A percentile compares a stretch with the other conserved stretches of the same genome.
These are phyloP conservation scores for Ajuga chamaepitys DNA, from an alignment of 257 asterid genomes.

Conservation along the genomic window DNA sequence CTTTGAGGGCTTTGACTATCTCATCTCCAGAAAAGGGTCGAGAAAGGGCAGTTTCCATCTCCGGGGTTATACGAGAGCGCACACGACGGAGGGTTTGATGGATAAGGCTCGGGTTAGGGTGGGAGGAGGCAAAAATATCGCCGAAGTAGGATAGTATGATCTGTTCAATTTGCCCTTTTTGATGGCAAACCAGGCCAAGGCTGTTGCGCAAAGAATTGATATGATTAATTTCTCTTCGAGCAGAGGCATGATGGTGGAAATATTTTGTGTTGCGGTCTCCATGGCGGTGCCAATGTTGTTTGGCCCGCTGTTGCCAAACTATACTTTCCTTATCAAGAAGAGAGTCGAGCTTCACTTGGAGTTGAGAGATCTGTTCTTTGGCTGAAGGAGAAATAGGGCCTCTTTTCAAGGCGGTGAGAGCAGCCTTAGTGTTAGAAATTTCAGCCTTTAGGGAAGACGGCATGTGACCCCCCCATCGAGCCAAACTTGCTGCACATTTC, in stretches of 20 bases:
- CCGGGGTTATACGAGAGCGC: not conserved
- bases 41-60: too few relatives aligned
- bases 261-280: not conserved
- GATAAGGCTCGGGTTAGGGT: not conserved
- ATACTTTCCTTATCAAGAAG: too few relatives aligned
- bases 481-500: too few relatives aligned
- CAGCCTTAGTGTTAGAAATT: too few relatives aligned
- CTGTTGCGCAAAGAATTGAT: not conserved
- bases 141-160: not conserved
- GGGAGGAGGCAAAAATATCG: not conserved
- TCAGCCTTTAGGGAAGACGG: too few relatives aligned
- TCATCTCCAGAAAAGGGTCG: not conserved
- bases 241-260: too few relatives aligned
- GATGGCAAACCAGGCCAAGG: not conserved
- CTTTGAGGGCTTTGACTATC: not conserved
- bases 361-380: too few relatives aligned
- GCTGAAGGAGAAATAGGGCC: too few relatives aligned
- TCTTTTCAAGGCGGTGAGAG: too few relatives aligned
- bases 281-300: not conserved
- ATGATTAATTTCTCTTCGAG: too few relatives aligned
- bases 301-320: not conserved
- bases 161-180: not conserved
- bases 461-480: too few relatives aligned
- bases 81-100: not conserved
- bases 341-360: too few relatives aligned